Base-by-base conservation (phyloP, 352 stramenopile genomes). In the Pythium scleroteichum region DNA sequence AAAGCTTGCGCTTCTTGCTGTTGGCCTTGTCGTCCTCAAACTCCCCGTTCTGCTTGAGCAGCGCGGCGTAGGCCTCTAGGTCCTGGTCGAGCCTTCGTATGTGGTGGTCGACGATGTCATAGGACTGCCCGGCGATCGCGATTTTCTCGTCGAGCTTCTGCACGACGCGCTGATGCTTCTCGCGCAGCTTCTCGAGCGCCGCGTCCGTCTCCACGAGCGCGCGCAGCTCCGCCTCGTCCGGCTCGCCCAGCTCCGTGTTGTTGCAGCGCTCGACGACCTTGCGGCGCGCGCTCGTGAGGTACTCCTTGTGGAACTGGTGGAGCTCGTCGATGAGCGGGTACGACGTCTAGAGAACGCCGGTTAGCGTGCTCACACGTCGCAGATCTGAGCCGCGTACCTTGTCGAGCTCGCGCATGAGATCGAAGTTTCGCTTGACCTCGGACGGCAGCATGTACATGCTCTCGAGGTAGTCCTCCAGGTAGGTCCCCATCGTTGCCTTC, bases 71-170 rank as follows among this genome's bases (percentile, higher is more conserved):
- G 27, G 70, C 86, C 46, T 90, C 85, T 6, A 95, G 58, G 45
- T 93, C 85, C 49, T 87, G 69, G 53, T 93, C 85, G 23, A 95
- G 51, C 9, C 85, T 83, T 6, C 82, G 79, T 59, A 95, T 95
- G 48, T 95, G 85, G 66, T 93, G 85, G 61, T 95, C 85, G 23
- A 95, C 81, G 53, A 95, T 76, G 68, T 93, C 85, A 67, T 95
- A 95, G 39, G 75, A 89, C 65, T 95, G 85, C 51, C 80, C 82
- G 17, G 85, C 85, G 59, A 95, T 95, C 44, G 85, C 85, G 49
- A 93, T 86, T 59, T 95, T 95, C 72, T 95, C 85, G 66, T 95
- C 85, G 52, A 93, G 74, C 59, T 95, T 93, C 69, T 95, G 83
- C 23, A 93, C 72, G 5, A 90, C 85, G 23, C 82, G 69, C 51